Percentiles rank a stretch among this genome's conserved stretches.
These are phyloP conservation scores for Schizosaccharomyces versatilis DNA, from an alignment of 1,139 yeast genomes.

Conservation along the genomic window DNA sequence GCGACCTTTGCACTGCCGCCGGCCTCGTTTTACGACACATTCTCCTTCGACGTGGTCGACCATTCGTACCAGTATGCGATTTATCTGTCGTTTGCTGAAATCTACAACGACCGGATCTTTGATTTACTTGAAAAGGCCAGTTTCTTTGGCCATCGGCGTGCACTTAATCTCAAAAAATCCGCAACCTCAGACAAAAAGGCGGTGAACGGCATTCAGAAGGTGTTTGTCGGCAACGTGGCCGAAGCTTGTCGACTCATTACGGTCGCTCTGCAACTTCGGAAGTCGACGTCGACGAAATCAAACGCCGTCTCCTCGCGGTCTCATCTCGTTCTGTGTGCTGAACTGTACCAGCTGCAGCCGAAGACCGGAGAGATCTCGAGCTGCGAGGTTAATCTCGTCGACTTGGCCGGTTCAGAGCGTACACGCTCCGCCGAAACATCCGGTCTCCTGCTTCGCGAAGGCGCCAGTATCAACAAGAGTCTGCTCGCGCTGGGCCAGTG, in stretches of 20 bases:
- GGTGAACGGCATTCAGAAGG: background rate
- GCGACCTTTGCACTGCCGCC: background rate
- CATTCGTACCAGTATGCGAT: slow-evolving; percentile 9
- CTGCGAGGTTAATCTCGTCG: slow-evolving; percentile 20
- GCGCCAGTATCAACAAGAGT: slow-evolving; percentile 26
- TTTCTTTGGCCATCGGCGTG: slow-evolving; percentile 1
- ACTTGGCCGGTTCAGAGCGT: slow-evolving; percentile 31
- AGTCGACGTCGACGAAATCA: slow-evolving; percentile 2
- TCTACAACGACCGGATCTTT: slow-evolving; percentile 19
- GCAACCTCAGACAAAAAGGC: background rate
- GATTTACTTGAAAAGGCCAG: slow-evolving; percentile 14
- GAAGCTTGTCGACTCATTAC: slow-evolving; percentile 6
- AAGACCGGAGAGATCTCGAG: slow-evolving; percentile 13
- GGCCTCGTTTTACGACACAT: background rate
- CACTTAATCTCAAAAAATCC: background rate
- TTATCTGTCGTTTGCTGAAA: slow-evolving; percentile 19
- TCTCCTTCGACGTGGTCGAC: background rate
- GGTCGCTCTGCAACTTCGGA: background rate
- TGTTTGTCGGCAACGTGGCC: slow-evolving; percentile 7
- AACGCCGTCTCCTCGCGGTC: slow-evolving; percentile 6
- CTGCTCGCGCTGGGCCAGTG: slow-evolving; percentile 29
- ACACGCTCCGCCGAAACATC: slow-evolving; percentile 25
- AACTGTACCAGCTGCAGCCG: background rate
- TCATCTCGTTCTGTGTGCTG: slow-evolving; percentile 12
- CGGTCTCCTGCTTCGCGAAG: slow-evolving; percentile 25